phyloP scores from a whole-genome alignment of 2,329 filamentous ascomycete species.

The Aspergillus novoparasiticus region DNA sequence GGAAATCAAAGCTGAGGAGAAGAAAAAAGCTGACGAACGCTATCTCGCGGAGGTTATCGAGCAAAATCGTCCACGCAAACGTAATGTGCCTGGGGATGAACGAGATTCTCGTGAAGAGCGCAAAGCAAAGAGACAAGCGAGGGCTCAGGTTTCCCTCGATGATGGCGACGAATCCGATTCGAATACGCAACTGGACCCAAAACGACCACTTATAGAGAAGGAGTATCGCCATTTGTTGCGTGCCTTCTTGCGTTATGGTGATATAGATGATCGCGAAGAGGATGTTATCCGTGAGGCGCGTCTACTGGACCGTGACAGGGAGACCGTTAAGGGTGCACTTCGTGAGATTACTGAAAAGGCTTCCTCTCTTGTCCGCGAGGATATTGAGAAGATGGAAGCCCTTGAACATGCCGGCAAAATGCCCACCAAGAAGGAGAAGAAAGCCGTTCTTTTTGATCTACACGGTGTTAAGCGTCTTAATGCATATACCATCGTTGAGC shows the following conservation, averaged over 20 bases:
- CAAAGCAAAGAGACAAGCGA: conserved; percentile 69
- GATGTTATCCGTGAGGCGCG: conserved; percentile 88
- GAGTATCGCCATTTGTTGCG: conserved; percentile 90
- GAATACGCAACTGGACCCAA: conserved; percentile 69
- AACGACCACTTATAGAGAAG: conserved; percentile 86
- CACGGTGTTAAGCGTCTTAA: conserved; percentile 92
- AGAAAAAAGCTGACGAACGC: conserved; percentile 77
- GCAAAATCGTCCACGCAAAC: conserved; percentile 77
- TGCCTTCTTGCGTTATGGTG: conserved; percentile 87
- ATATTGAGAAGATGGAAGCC: conserved; percentile 63
- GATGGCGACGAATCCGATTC: conserved; percentile 74
- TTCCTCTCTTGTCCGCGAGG: conserved; percentile 71
- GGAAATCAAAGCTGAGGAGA: conserved; percentile 85
- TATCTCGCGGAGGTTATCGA: conserved; percentile 82
- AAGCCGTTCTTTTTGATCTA: conserved; percentile 94
- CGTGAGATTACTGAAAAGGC: conserved; percentile 76
- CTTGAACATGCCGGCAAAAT: conserved; percentile 75
- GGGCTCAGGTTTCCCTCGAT: conserved; percentile 64
- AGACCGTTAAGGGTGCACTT: conserved; percentile 75
- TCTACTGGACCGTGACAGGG: conserved; percentile 76
- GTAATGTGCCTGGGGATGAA: conserved; percentile 63
- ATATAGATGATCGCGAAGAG: conserved; percentile 81
- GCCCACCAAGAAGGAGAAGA: conserved; percentile 94
- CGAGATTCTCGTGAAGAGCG: conserved; percentile 62
- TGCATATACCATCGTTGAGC: conserved; percentile 90